These are phyloP conservation scores for Yamadazyma philogaea DNA, from an alignment of 805 yeast genomes.

Conservation along the genomic window DNA sequence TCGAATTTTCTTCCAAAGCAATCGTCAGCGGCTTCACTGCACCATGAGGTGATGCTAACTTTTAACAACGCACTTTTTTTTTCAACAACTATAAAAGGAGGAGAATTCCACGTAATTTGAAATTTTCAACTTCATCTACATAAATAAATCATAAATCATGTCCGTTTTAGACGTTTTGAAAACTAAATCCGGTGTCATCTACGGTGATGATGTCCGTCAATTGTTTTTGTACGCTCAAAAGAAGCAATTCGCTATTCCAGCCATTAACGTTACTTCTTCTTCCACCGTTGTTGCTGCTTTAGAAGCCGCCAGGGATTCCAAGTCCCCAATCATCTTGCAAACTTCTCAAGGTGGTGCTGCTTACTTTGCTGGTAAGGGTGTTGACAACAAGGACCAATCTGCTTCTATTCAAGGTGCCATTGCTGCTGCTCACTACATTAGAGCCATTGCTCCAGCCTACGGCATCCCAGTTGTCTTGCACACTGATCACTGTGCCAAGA, in stretches of 20 bases:
- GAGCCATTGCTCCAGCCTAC: slow-evolving; percentile 93
- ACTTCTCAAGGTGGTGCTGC: slow-evolving; percentile 99
- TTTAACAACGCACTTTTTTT: slow-evolving; percentile 5
- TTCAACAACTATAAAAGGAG: slow-evolving; percentile 12
- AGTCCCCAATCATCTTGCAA: slow-evolving; percentile 93
- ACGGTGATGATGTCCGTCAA: slow-evolving; percentile 91
- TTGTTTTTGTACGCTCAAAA: slow-evolving; percentile 91
- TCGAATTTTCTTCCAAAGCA: neutral
- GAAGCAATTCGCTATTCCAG: slow-evolving; percentile 95
- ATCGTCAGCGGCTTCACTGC: neutral
- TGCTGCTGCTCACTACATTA: slow-evolving; percentile 97
- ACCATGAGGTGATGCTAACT: slow-evolving; percentile 8
- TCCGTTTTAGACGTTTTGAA: slow-evolving; percentile 71
- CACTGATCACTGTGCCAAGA: slow-evolving; percentile 99
- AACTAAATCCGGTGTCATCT: slow-evolving; percentile 96
- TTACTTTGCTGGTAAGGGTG: slow-evolving; percentile 99
- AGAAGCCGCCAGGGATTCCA: slow-evolving; percentile 48
- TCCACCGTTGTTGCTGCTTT: slow-evolving; percentile 72
- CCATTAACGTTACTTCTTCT: slow-evolving; percentile 96
- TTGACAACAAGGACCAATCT: slow-evolving; percentile 84
- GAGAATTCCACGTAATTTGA: slow-evolving; percentile 1
- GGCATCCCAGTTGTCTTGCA: slow-evolving; percentile 96
- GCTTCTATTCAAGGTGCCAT: slow-evolving; percentile 93
- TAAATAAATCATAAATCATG: slow-evolving; percentile 32
- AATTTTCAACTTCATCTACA: neutral